Percentiles rank a stretch among this genome's conserved stretches.
Conservation (phyloP, 2,329 filamentous ascomycete genomes). For the Aureobasidium sp. region DNA sequence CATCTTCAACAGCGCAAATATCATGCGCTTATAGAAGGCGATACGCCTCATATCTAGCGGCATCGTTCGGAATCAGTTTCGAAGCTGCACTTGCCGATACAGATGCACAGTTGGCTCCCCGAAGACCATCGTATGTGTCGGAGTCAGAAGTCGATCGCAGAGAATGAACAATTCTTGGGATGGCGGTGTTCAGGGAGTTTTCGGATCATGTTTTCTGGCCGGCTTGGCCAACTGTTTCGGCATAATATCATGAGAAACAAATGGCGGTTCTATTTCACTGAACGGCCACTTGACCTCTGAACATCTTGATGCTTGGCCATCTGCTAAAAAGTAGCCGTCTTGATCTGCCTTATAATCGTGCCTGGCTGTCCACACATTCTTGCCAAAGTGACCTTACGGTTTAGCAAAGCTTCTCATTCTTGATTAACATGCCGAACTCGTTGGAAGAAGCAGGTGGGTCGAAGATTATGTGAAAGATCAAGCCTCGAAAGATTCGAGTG, state of each 20-base stretch:
- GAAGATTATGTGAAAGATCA: neutral
- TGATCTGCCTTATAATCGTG: too few species aligned
- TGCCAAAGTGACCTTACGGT: too few species aligned
- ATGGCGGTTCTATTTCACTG: neutral
- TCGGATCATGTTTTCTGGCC: neutral
- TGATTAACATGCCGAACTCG: too few species aligned
- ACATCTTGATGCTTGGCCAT: too few species aligned
- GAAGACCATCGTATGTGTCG: conserved; percentile 1
- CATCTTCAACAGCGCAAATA: conserved; percentile 8
- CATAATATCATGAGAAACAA: neutral
- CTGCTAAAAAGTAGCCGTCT: too few species aligned
- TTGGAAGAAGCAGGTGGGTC: too few species aligned
- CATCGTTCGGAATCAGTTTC: conserved; percentile 9
- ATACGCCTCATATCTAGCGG: conserved; percentile 9
- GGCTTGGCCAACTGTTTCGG: neutral
- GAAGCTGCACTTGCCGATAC: conserved; percentile 11
- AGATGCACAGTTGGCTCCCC: conserved; percentile 7
- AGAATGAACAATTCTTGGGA: neutral
- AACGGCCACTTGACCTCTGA: too few species aligned
- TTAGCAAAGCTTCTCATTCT: too few species aligned
- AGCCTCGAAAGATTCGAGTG: neutral
- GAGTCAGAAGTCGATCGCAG: conserved; percentile 7
- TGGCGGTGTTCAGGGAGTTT: neutral
- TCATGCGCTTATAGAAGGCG: conserved; percentile 10
- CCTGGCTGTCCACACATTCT: too few species aligned